A percentile compares a stretch with the other conserved stretches of the same genome.
These are phyloP conservation scores for Gleditsia sinensis DNA, from an alignment of 306 rosid species.

Conservation along the genomic window DNA sequence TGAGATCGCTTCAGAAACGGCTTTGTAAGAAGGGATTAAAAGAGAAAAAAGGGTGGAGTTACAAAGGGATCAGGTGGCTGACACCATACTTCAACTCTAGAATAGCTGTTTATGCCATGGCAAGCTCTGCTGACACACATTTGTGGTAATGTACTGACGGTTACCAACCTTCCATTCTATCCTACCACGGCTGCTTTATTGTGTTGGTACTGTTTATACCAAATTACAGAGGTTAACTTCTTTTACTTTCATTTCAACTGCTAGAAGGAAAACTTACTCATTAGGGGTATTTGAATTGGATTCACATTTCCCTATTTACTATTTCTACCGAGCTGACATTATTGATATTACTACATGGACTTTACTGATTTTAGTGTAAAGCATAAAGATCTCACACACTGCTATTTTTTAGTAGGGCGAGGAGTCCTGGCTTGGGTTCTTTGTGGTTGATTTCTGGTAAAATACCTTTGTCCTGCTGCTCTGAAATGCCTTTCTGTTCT, in stretches of 20 bases:
- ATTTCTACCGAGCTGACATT: neutral
- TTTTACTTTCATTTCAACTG: neutral
- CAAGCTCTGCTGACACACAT: neutral
- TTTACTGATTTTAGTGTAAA: neutral
- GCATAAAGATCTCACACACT: neutral
- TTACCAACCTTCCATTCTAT: neutral
- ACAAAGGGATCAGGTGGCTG: neutral
- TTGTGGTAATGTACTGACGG: neutral
- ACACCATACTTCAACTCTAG: neutral
- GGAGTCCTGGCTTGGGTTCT: neutral
- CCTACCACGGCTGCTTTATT: too few relatives aligned
- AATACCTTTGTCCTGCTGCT: neutral
- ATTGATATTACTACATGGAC: neutral
- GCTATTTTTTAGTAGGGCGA: neutral
- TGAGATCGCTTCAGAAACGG: neutral
- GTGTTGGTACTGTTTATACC: too few relatives aligned
- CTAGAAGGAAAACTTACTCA: neutral
- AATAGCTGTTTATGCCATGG: neutral
- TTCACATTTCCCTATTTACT: neutral
- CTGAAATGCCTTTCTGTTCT: neutral
- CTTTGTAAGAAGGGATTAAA: neutral
- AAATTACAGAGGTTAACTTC: neutral
- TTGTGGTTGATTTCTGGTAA: neutral
- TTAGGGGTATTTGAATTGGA: neutral
- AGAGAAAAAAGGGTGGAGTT: neutral